Evolutionary conservation across 345 rosid species (phyloP), one percentile per base, ranked within the genome.

Genomic region (Triadica sebifera): DNA sequence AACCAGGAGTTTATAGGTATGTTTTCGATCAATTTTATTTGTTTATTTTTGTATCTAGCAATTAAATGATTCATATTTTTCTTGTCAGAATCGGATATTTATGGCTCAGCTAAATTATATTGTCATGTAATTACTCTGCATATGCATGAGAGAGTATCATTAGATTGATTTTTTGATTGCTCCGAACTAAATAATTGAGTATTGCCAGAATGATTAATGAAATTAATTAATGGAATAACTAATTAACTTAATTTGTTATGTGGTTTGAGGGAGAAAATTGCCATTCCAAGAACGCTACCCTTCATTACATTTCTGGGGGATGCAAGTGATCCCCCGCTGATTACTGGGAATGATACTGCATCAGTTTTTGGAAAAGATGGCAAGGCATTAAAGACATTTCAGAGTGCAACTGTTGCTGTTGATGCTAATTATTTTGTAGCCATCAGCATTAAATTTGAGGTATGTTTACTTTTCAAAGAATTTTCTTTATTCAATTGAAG

Each of bases 281-380:
- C 13, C 10, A 65, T 90, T 34, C 86, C 89, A 0, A 84, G 78
- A 73, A 67, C 81, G 3, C 9, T 81, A 79, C 84, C 87, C 24
- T 90, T 86, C 56, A 74, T 87, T 53, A 88, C 94, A 41, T 85
- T 90, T 62, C 29, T 79, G 15, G 94, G 94, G 12, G 88, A 88
- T 59, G 67, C 85, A 1, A 43, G 58, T 46, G 56, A 83, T 66
- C 92, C 83, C 0, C 94, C 92, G 5, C 81, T 82, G 0, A 83
- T 90, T 13, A 87, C 90, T 34, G 94, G 92, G 24, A 88, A 90
- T 61, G 89, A 87, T 84, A 90, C 92, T 11, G 94, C 94, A 0
- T 85, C 94, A 3, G 82, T 65, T 38, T 2, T 77, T 13, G 90
- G 90, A 22, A 82, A 53, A 69, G 85, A 75, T 39, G 94, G 94